phyloP scores from a whole-genome alignment of 2,329 filamentous ascomycete genomes.

The Chaetomium olivaceum region DNA sequence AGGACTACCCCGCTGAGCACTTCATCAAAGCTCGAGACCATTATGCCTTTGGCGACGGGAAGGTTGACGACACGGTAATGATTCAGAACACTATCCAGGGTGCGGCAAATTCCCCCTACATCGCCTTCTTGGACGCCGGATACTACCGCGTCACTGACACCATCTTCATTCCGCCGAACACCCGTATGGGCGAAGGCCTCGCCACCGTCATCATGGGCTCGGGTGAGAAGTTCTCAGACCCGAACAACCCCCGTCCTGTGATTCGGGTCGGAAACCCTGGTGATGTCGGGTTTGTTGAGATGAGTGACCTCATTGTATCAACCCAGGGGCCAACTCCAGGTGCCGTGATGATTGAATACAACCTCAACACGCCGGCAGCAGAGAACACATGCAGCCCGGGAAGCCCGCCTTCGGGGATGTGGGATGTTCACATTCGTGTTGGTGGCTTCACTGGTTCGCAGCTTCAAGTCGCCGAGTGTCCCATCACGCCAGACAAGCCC shows the following conservation, averaged over 20 bases:
- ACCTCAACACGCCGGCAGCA: constrained; percentile 53
- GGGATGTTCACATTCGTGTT: constrained; percentile 76
- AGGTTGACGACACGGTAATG: constrained; percentile 59
- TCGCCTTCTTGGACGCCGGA: constrained; percentile 65
- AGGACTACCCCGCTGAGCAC: constrained; percentile 49
- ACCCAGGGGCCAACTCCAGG: constrained; percentile 67
- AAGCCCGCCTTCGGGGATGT: constrained; percentile 55
- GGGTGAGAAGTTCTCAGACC: constrained; percentile 57
- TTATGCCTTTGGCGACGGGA: constrained; percentile 69
- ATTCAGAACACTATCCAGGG: constrained; percentile 37
- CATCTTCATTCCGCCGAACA: constrained; percentile 47
- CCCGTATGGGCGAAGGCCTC: constrained; percentile 59
- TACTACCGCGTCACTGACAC: constrained; percentile 63
- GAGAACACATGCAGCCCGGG: constrained; percentile 22
- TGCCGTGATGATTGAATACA: constrained; percentile 72
- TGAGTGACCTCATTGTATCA: constrained; percentile 70
- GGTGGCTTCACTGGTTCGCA: constrained; percentile 70
- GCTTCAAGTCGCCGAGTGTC: constrained; percentile 66
- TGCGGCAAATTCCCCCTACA: constrained; percentile 46
- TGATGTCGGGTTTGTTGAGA: constrained; percentile 66
- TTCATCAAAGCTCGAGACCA: constrained; percentile 63
- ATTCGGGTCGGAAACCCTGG: constrained; percentile 62
- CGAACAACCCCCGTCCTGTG: constrained; percentile 61
- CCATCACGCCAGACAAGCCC: constrained; percentile 48
- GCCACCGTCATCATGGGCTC: constrained; percentile 54